phyloP scores from a whole-genome alignment of 2,329 filamentous ascomycete genomes.

The Curvularia sp. region DNA sequence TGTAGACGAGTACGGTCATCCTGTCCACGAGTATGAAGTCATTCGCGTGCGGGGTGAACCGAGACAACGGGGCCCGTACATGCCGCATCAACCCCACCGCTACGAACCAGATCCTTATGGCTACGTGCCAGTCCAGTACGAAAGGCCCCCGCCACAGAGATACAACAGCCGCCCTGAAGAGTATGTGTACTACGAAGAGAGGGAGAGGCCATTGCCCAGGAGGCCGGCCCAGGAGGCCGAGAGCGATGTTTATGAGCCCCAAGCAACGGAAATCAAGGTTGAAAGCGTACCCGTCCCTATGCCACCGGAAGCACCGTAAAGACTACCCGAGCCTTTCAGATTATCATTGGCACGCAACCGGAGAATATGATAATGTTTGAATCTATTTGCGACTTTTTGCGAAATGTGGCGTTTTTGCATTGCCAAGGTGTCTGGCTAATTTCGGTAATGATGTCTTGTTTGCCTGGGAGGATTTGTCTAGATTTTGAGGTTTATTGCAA shows the following conservation, averaged over 20 bases:
- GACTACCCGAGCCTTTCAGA: not conserved
- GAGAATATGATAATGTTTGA: not conserved
- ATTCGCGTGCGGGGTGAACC: slow-evolving; percentile 41
- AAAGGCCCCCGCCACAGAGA: slow-evolving; percentile 34
- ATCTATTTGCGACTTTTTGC: not conserved
- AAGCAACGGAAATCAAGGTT: slow-evolving; percentile 36
- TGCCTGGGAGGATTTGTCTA: not conserved
- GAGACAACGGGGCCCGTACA: slow-evolving; percentile 17
- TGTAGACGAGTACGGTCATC: slow-evolving; percentile 43
- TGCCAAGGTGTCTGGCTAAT: slow-evolving; percentile 3
- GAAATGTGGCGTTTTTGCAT: not conserved
- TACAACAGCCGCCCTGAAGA: slow-evolving; percentile 35
- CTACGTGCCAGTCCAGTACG: slow-evolving; percentile 41
- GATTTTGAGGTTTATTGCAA: not conserved
- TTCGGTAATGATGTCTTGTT: not conserved
- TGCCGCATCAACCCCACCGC: slow-evolving; percentile 28
- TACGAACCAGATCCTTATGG: slow-evolving; percentile 42
- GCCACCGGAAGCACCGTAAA: slow-evolving; percentile 13
- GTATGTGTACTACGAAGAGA: slow-evolving; percentile 45
- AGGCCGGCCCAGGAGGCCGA: slow-evolving; percentile 30
- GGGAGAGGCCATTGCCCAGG: slow-evolving; percentile 31
- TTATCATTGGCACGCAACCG: not conserved
- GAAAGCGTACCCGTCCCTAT: slow-evolving; percentile 29
- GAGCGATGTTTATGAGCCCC: slow-evolving; percentile 35
- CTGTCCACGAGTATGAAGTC: slow-evolving; percentile 41